Conservation (phyloP, 768 basidiomycete genomes). For the Mycena venus region DNA sequence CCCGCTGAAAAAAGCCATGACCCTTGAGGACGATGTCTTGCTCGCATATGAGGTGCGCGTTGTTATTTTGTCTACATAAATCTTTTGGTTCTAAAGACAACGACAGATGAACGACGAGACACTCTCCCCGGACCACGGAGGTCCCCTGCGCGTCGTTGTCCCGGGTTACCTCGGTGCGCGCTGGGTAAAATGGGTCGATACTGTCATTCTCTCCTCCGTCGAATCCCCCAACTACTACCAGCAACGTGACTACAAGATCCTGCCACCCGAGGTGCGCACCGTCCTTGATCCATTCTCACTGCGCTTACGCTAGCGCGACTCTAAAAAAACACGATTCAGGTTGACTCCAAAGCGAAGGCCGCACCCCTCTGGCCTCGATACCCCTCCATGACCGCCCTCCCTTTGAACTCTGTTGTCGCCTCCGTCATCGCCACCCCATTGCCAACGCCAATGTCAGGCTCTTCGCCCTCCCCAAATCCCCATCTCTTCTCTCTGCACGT, state of each 20-base stretch:
- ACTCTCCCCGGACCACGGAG: conserved; percentile 72
- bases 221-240: conserved; percentile 82
- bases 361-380: conserved; percentile 63
- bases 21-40: conserved; percentile 63
- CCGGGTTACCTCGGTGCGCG: conserved; percentile 79
- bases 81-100: not conserved
- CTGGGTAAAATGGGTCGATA: conserved; percentile 85
- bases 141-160: conserved; percentile 75
- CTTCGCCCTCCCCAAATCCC: no score
- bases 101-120: conserved; percentile 74
- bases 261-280: conserved; percentile 59
- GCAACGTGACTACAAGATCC: conserved; percentile 77
- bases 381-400: conserved; percentile 69
- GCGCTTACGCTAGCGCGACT: not conserved
- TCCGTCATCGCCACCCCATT: conserved; percentile 48
- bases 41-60: conserved; percentile 67
- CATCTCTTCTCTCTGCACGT: conserved; percentile 48
- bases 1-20: conserved; percentile 63
- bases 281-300: conserved; percentile 10
- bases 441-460: no score
- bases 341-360: conserved; percentile 62
- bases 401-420: conserved; percentile 74
- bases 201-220: conserved; percentile 61
- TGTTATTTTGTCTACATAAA: no score
- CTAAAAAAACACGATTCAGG: conserved; percentile 45